Percentiles rank a stretch among this genome's conserved stretches.
Conservation (phyloP, 2,329 filamentous ascomycete genomes). For the Ascocoryne sarcoides region DNA sequence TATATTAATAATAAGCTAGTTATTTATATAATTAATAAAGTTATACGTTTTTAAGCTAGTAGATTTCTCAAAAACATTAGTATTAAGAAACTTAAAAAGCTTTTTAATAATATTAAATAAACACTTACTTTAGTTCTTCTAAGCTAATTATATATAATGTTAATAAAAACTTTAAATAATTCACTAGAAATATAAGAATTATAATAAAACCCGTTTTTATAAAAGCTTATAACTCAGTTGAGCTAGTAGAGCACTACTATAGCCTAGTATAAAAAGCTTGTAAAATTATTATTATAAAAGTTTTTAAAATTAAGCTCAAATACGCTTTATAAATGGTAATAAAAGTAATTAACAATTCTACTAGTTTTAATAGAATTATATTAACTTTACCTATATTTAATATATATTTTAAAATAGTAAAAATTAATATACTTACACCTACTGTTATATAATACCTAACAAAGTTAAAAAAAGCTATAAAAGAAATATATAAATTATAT, state of each 20-base stretch:
- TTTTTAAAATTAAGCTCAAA: constrained; percentile 3
- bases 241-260: constrained; percentile 5
- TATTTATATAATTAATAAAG: not conserved
- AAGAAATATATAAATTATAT: constrained; percentile 1
- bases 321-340: constrained; percentile 7
- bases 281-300: constrained; percentile 4
- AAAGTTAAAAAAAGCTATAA: constrained; percentile 5
- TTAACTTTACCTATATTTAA: constrained; percentile 7
- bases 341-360: constrained; percentile 11
- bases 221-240: constrained; percentile 1
- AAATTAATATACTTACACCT: not conserved
- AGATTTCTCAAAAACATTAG: not conserved
- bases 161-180: not conserved
- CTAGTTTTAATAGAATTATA: constrained; percentile 3
- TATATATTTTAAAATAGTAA: constrained; percentile 3
- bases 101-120: not conserved
- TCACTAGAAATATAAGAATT: not conserved
- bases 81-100: not conserved
- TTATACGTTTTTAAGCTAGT: not conserved
- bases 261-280: not conserved
- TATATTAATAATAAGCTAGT: not conserved
- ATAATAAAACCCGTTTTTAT: not conserved
- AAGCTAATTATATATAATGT: not conserved
- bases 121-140: not conserved
- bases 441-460: not conserved